These are phyloP conservation scores for Aurantiochytrium sp. DNA, from an alignment of 108 stramenopile genomes.

Conservation along the genomic window DNA sequence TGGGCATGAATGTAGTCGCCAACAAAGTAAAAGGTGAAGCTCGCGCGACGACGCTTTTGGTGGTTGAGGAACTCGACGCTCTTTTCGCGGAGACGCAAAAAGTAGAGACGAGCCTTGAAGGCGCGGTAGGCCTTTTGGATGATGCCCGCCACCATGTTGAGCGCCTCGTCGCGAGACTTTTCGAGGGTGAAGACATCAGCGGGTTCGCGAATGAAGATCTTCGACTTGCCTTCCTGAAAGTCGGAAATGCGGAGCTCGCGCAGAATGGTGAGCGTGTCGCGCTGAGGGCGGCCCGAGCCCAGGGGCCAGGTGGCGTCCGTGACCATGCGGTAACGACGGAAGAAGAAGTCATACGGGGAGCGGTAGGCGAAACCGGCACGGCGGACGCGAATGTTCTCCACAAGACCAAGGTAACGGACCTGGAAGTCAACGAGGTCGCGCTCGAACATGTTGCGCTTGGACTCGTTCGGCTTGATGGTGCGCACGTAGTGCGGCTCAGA, in stretches of 20 bases:
- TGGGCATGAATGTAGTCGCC: conserved; percentile 17
- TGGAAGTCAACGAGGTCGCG: conserved; percentile 29
- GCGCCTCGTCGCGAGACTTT: background rate
- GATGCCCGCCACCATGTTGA: background rate
- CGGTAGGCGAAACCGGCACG: conserved; percentile 29
- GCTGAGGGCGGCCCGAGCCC: background rate
- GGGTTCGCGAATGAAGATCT: conserved; percentile 46
- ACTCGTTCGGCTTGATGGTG: conserved; percentile 28
- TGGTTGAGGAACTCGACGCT: background rate
- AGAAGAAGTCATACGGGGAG: background rate
- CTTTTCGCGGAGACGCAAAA: conserved; percentile 4
- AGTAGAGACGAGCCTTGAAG: conserved; percentile 16
- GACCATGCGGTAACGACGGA: conserved; percentile 10
- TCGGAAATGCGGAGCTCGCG: conserved; percentile 17
- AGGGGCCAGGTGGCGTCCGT: background rate
- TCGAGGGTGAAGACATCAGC: conserved; percentile 6
- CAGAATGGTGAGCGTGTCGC: background rate
- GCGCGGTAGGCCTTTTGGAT: background rate
- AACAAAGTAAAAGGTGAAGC: background rate
- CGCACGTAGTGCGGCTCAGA: conserved; percentile 25
- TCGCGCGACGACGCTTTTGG: background rate
- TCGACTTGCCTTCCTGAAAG: conserved; percentile 34
- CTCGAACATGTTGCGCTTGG: background rate
- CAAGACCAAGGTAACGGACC: conserved; percentile 28
- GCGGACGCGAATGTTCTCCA: conserved; percentile 33